Evolutionary conservation across 805 yeast genomes (phyloP), one percentile per base, ranked within the genome.

Genomic region (Yarrowia sp.): DNA sequence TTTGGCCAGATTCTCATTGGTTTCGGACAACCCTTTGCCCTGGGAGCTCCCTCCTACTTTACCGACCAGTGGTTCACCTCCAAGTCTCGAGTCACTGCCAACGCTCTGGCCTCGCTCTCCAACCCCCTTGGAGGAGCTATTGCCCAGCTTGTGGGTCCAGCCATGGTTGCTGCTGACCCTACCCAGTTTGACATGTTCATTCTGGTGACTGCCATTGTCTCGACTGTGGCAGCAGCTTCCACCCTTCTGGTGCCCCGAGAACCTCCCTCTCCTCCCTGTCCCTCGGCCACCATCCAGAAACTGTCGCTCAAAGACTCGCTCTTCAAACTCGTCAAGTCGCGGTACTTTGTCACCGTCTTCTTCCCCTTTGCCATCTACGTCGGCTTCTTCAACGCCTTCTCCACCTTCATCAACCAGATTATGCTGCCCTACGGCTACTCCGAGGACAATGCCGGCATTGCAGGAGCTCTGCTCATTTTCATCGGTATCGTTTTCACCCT

Each of bases 111-210:
- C 4, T 70, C 76, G 17, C 66, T 74, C 35, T 69, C 76, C 5
- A 74, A 74, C 62, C 76, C 76, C 1, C 67, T 74, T 11, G 76
- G 76, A 11, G 76, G 74, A 14, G 76, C 76, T 16, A 68, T 74
- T 38, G 76, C 74, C 14, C 73, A 72, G 51, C 70, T 74, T 0
- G 72, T 74, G 9, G 74, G 76, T 14, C 76, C 76, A 10, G 71
- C 74, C 2, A 67, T 73, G 46, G 74, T 73, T 8, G 59, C 71
- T 14, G 36, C 49, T 16, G 36, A 70, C 19, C 48, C 70, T 10
- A 63, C 66, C 36, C 62, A 71, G 30, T 40, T 74, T 49, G 68
- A 73, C 4, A 51, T 67, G 40, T 69, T 68, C 62, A 64, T 70
- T n/a, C 67, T 70, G 22, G 58, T 70, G 36, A 71, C 74, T 2